phyloP scores from a whole-genome alignment of 140 eudicot species.

The Ambrosia hybrid region DNA sequence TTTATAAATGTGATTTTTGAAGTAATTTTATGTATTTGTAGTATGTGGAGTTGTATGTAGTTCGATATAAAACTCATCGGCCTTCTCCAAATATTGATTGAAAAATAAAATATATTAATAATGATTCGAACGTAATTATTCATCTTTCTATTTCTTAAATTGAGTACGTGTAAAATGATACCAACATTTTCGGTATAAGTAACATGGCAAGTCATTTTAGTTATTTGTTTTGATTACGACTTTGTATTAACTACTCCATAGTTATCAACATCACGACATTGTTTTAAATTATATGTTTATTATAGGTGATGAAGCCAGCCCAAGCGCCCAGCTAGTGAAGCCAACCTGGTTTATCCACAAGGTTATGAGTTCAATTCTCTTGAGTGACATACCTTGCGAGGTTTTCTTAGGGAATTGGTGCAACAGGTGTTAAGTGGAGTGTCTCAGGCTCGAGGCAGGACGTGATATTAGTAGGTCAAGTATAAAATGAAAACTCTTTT shows the following conservation, averaged over 20 bases:
- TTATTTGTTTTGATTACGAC: neutral
- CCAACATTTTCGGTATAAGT: constrained; percentile 17
- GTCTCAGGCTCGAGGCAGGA: too few relatives aligned
- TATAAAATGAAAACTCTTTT: too few relatives aligned
- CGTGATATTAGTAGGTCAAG: too few relatives aligned
- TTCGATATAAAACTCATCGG: neutral
- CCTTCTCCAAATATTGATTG: neutral
- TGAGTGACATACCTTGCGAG: too few relatives aligned
- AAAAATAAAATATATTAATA: neutral
- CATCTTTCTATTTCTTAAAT: neutral
- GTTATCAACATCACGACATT: neutral
- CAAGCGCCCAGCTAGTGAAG: too few relatives aligned
- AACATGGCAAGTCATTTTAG: constrained; percentile 22
- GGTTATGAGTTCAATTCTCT: too few relatives aligned
- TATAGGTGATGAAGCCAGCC: too few relatives aligned
- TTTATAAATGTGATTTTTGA: too few relatives aligned
- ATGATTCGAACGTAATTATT: neutral
- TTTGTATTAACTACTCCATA: constrained; percentile 15
- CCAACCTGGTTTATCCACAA: too few relatives aligned
- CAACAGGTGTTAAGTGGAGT: too few relatives aligned
- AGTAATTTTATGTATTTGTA: neutral
- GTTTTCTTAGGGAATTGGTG: too few relatives aligned
- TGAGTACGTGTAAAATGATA: constrained; percentile 28
- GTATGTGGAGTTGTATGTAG: neutral
- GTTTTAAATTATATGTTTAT: neutral